Conservation (phyloP, 2,329 filamentous ascomycete genomes). For the Hypoxylon sp. region DNA sequence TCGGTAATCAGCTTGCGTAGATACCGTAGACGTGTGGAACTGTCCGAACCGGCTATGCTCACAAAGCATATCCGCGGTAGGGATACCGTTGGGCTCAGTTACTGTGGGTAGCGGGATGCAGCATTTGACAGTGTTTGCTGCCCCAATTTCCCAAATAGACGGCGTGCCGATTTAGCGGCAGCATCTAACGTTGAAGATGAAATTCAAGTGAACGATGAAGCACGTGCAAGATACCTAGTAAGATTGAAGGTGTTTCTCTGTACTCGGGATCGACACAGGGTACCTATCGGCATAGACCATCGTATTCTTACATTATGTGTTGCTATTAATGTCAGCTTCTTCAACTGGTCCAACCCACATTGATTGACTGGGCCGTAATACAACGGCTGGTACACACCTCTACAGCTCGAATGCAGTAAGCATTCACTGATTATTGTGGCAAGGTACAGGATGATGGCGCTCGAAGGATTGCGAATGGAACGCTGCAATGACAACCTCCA, state of each 20-base stretch:
- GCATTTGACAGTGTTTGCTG: conserved; percentile 17
- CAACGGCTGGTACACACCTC: conserved; percentile 13
- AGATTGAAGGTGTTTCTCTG: conserved; percentile 14
- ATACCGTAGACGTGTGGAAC: conserved; percentile 23
- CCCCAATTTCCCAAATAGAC: not conserved
- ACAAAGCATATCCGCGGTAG: conserved; percentile 1
- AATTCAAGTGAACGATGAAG: not conserved
- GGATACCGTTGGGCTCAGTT: conserved; percentile 5
- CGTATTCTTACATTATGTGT: conserved; percentile 16
- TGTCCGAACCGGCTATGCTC: conserved; percentile 23
- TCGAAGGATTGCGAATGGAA: conserved; percentile 38
- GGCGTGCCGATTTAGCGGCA: not conserved
- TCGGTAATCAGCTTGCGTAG: conserved; percentile 34
- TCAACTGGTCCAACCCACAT: not conserved
- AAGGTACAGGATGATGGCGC: conserved; percentile 32
- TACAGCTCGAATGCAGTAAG: conserved; percentile 31
- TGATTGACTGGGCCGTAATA: conserved; percentile 1
- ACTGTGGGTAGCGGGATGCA: conserved; percentile 10
- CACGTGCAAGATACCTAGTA: not conserved
- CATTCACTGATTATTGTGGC: conserved; percentile 31
- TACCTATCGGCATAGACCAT: conserved; percentile 24
- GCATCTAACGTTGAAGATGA: not conserved
- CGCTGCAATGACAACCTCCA: conserved; percentile 30
- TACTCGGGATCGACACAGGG: conserved; percentile 35
- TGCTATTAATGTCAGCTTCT: conserved; percentile 13